These are phyloP conservation scores for Fusarium subtropicale DNA, from an alignment of 2,329 filamentous ascomycete species.

Conservation along the genomic window DNA sequence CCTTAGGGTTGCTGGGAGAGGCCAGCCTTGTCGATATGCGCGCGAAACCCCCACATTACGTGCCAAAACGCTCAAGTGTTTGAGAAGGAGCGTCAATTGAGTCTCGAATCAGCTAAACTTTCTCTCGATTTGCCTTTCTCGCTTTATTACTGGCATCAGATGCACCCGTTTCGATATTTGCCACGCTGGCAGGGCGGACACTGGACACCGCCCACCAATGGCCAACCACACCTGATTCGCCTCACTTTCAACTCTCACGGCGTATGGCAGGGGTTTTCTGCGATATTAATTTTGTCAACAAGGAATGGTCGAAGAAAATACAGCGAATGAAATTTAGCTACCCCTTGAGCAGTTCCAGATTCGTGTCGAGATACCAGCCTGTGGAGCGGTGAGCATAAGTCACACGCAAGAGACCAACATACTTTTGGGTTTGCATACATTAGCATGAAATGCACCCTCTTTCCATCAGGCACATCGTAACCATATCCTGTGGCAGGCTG, in stretches of 20 bases:
- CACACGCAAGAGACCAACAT: constrained; percentile 43
- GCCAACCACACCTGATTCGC: constrained; percentile 45
- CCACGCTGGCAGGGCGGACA: constrained; percentile 49
- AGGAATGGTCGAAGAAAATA: constrained; percentile 42
- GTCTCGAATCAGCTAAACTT: constrained; percentile 9
- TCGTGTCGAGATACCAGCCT: constrained; percentile 37
- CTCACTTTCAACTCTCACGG: constrained; percentile 46
- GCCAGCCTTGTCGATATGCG: constrained; percentile 26
- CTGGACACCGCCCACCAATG: constrained; percentile 43
- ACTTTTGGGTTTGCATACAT: constrained; percentile 45
- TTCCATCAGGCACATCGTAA: constrained; percentile 39
- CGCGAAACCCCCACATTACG: constrained; percentile 12
- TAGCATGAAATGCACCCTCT: constrained; percentile 41
- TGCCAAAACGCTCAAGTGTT: constrained; percentile 9
- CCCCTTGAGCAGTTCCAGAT: constrained; percentile 39
- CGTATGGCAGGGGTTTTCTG: constrained; percentile 44
- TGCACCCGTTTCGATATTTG: constrained; percentile 44
- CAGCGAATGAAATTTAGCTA: constrained; percentile 38
- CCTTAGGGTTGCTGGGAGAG: constrained; percentile 6
- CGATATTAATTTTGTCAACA: constrained; percentile 40
- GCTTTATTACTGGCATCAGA: constrained; percentile 33
- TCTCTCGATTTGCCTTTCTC: constrained; percentile 8
- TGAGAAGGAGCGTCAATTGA: constrained; percentile 10
- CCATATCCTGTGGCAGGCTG: constrained; percentile 35
- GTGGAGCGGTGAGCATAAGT: constrained; percentile 46